Conservation (phyloP, 257 asterid genomes). For the Anisodus acutangulus region DNA sequence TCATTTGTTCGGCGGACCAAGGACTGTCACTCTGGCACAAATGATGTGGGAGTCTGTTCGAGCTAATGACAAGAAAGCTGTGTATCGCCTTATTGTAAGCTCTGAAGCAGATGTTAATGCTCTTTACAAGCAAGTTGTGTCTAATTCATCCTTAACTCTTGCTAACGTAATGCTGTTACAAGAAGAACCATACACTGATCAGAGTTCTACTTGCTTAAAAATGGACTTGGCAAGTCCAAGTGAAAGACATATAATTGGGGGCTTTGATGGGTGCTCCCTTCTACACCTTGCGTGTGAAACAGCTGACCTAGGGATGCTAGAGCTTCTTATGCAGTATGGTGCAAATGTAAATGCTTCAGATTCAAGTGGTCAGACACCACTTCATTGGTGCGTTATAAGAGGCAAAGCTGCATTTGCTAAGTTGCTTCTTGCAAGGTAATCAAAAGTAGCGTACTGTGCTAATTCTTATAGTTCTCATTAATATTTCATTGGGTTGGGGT, state of each 20-base stretch:
- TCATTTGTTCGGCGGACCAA: slow-evolving; percentile 70
- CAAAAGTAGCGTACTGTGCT: background rate
- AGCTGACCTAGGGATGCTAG: slow-evolving; percentile 93
- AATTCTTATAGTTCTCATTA: background rate
- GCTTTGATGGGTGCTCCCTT: slow-evolving; percentile 69
- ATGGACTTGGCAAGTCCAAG: slow-evolving; percentile 54
- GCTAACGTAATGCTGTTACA: slow-evolving; percentile 89
- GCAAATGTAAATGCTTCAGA: slow-evolving; percentile 80
- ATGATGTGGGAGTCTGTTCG: slow-evolving; percentile 93
- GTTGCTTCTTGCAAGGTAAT: slow-evolving; percentile 86
- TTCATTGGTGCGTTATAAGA: slow-evolving; percentile 71
- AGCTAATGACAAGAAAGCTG: slow-evolving; percentile 75
- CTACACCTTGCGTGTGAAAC: slow-evolving; percentile 96
- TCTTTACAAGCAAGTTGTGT: slow-evolving; percentile 50
- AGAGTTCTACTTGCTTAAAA: slow-evolving; percentile 53
- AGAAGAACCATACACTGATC: slow-evolving; percentile 63
- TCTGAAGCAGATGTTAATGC: slow-evolving; percentile 75
- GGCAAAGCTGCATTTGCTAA: slow-evolving; percentile 69
- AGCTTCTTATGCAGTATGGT: slow-evolving; percentile 92
- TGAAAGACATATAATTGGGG: slow-evolving; percentile 44
- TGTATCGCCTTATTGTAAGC: slow-evolving; percentile 78
- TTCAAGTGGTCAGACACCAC: slow-evolving; percentile 72
- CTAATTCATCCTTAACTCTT: slow-evolving; percentile 76
- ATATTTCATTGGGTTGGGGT: background rate
- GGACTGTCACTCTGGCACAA: slow-evolving; percentile 63